Base-by-base conservation (phyloP, 768 basidiomycete species). In the Suillus americanus region DNA sequence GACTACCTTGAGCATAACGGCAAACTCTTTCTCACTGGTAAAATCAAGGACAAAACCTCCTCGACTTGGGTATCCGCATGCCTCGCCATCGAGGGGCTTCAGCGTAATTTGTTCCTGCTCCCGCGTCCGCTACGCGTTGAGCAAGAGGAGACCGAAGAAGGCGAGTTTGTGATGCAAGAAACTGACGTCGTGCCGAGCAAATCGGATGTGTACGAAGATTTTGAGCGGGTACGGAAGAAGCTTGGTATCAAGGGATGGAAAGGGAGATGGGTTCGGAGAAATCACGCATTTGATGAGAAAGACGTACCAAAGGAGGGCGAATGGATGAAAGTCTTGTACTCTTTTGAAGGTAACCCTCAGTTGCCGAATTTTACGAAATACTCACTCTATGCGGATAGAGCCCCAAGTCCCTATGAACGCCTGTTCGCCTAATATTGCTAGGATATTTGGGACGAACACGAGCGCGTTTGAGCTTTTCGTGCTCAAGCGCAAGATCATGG, bases 401-500 rank as follows among this genome's bases (percentile, higher is more conserved):
- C 62, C 68, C 1, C 83, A 86, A 64, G 81, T 99, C 25, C 91
- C 94, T 0, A 80, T 81, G 66, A 87, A 86, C 40, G 85, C 89
- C 4, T 86, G 85, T 46, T 94, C 92, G 55, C 88, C 92, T 10
- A 96, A 92, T 60, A 96, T 98, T 73, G 83, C 87, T 40, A 87
- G 86, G 63, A 89, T 99, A 13, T 91, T 99, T 69, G 97, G 97
- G 14, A 91, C 96, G 3, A 95, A 88, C 68, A 97, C 95, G 6
- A 93, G 81, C 61, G 91, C 97, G 0, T 99, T 99, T 69, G 97
- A 99, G 74, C 80, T 94, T 12, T 85, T 99, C 23, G 96, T 95
- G 2, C 70, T 99, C 54, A 99, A 99, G 76, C 88, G 95, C 38
- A 97, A 96, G 79, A 97, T 99, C 64, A 98, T 98, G 95, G 97